Conservation (phyloP, 2,329 filamentous ascomycete species). For the Alternaria postmessia region DNA sequence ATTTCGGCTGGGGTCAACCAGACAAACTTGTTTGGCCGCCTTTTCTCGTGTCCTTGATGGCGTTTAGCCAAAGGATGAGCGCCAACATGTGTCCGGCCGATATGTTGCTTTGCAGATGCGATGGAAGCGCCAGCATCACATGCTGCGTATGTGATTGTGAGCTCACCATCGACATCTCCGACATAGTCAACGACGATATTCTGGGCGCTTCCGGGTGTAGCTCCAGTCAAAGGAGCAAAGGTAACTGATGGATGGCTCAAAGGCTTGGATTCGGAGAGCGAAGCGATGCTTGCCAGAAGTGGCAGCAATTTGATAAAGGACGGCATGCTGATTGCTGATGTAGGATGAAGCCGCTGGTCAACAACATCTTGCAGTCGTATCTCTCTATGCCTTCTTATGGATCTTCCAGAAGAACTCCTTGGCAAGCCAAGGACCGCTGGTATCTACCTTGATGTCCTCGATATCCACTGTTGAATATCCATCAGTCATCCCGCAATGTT, state of each 20-base stretch:
- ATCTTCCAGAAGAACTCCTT: background rate
- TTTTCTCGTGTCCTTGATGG: constrained; percentile 23
- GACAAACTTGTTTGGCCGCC: constrained; percentile 45
- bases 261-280: background rate
- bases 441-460: constrained; percentile 5
- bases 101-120: constrained; percentile 15
- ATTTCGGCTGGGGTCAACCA: constrained; percentile 52
- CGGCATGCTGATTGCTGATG: background rate
- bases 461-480: background rate
- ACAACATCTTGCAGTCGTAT: background rate
- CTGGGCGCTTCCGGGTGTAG: constrained; percentile 1
- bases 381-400: background rate
- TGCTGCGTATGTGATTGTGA: constrained; percentile 32
- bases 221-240: background rate
- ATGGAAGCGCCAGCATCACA: constrained; percentile 18
- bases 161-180: constrained; percentile 27
- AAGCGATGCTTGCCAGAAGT: background rate
- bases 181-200: constrained; percentile 32
- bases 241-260: background rate
- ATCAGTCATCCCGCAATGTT: background rate
- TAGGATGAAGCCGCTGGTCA: background rate
- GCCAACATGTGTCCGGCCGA: constrained; percentile 33
- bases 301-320: background rate
- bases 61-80: constrained; percentile 30
- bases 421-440: background rate